Percentiles rank a stretch among this genome's conserved stretches.
These are phyloP conservation scores for Boletus fagicola DNA, from an alignment of 768 basidiomycete genomes.

Conservation along the genomic window DNA sequence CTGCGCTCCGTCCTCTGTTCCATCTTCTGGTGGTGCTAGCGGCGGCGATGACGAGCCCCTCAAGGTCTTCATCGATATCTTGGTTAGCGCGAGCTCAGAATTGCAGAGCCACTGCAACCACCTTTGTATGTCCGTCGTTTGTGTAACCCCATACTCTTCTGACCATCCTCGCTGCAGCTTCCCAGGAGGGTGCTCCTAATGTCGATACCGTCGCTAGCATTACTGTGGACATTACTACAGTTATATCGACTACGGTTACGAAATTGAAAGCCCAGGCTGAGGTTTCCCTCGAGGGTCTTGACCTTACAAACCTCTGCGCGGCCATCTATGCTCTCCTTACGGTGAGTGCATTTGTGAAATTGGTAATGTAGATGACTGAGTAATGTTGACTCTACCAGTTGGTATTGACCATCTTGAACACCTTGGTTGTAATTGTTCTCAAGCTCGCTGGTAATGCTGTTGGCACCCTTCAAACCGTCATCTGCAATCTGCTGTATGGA, in stretches of 20 bases:
- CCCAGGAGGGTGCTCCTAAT: neutral
- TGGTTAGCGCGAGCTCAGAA: neutral
- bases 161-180: neutral
- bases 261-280: neutral
- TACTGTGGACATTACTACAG: neutral
- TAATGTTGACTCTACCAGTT: neutral
- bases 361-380: neutral
- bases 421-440: neutral
- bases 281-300: neutral
- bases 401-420: neutral
- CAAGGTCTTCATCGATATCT: constrained; percentile 5
- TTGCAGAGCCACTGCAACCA: neutral
- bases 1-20: neutral
- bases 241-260: neutral
- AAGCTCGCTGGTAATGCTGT: neutral
- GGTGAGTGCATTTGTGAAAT: neutral
- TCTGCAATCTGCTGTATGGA: constrained; percentile 5
- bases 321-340: neutral
- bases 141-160: fast-evolving
- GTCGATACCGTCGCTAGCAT: neutral
- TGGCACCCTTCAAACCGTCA: neutral
- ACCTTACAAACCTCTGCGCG: neutral
- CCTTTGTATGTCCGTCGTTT: neutral
- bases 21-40: neutral
- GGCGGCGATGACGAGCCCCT: neutral